These are phyloP conservation scores for Linnemannia zychae DNA, from an alignment of 192 early-diverging fungal genomes.

Conservation along the genomic window DNA sequence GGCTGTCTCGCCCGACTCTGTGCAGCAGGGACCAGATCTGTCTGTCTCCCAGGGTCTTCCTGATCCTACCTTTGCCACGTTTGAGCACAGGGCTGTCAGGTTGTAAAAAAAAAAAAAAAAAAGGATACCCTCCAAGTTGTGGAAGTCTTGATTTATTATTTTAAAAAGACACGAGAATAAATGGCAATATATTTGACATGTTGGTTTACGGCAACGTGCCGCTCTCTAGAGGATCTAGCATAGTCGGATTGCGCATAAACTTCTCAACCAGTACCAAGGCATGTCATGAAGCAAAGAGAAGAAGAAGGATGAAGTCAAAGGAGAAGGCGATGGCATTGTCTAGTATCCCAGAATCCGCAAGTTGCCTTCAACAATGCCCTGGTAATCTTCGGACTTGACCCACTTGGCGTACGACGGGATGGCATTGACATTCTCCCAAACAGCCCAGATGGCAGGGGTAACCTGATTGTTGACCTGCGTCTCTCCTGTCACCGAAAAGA, in stretches of 20 bases:
- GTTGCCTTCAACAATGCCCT: slow-evolving; percentile 8
- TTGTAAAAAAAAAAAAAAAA: background rate
- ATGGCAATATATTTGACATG: background rate
- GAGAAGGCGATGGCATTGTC: background rate
- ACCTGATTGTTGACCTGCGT: slow-evolving; percentile 19
- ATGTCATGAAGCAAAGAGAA: no score
- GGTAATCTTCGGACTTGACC: slow-evolving; percentile 20
- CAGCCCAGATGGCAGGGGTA: slow-evolving; percentile 34
- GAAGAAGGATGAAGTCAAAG: no score
- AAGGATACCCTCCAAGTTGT: no score
- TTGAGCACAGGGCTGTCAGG: slow-evolving; percentile 11
- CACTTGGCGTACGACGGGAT: slow-evolving; percentile 39
- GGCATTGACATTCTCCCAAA: slow-evolving; percentile 34
- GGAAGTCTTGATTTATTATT: background rate
- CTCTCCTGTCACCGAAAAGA: slow-evolving; percentile 16
- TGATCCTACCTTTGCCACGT: slow-evolving; percentile 23
- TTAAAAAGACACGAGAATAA: background rate
- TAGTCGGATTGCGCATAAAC: background rate
- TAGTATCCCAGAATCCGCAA: slow-evolving; percentile 24
- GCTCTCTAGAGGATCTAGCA: background rate
- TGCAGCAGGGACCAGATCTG: background rate
- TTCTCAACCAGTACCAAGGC: background rate
- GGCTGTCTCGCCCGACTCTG: background rate
- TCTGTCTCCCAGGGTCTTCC: slow-evolving; percentile 6
- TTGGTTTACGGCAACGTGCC: no score